A percentile compares a stretch with the other conserved stretches of the same genome.
Conservation (phyloP, 176 grass and related monocot genomes). For the Triticum urartu region DNA sequence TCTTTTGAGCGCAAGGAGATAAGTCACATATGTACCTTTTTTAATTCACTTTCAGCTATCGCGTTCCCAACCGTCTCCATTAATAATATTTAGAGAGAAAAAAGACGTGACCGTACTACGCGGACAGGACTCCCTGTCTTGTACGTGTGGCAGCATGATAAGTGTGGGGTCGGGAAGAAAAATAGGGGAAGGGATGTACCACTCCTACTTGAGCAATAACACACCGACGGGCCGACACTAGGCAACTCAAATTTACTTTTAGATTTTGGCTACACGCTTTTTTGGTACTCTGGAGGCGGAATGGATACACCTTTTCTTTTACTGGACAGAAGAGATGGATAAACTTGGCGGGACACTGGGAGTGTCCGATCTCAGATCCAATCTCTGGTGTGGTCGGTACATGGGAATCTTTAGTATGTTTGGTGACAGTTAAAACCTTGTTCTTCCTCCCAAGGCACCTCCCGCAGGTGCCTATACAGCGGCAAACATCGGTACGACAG, state of each 20-base stretch:
- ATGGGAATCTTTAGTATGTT: neutral
- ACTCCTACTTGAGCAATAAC: too few relatives aligned
- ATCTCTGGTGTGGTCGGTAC: neutral
- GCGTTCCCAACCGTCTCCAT: neutral
- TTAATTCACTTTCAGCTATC: neutral
- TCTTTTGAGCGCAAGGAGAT: neutral
- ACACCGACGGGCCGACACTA: neutral
- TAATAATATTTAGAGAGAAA: neutral
- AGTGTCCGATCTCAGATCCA: neutral
- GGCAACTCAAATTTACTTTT: neutral
- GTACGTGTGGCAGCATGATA: neutral
- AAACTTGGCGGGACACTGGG: neutral
- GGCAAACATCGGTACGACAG: neutral
- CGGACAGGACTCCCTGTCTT: neutral
- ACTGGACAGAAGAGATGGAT: neutral
- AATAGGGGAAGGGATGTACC: neutral
- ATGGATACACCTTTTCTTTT: too few relatives aligned
- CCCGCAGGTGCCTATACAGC: neutral
- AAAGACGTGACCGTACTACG: neutral
- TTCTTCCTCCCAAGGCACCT: neutral
- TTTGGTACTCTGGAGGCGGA: too few relatives aligned
- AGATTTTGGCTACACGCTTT: too few relatives aligned
- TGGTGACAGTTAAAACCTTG: constrained; percentile 20
- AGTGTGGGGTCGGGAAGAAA: neutral
- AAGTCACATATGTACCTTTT: neutral